Conservation (phyloP, 2,329 filamentous ascomycete species). For the Bipolaris cookei region DNA sequence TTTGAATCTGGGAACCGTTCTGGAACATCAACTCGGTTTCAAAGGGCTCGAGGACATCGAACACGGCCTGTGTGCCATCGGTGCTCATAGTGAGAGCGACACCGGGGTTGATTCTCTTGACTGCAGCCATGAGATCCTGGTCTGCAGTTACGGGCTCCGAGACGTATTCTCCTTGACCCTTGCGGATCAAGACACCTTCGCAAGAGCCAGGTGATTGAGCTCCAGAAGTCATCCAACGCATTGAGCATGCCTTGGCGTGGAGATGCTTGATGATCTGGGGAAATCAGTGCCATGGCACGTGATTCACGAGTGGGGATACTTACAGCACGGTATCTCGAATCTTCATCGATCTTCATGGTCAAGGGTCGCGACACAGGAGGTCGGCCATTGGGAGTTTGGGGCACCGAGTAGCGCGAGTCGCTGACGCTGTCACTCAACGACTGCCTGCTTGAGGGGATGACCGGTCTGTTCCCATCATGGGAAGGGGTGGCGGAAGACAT, state of each 20-base stretch:
- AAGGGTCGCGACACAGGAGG: constrained; percentile 17
- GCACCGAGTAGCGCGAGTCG: constrained; percentile 11
- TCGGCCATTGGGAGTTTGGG: constrained; percentile 19
- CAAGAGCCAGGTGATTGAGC: constrained; percentile 18
- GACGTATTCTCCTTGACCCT: constrained; percentile 72
- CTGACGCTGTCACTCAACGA: constrained; percentile 18
- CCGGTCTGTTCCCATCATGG: constrained; percentile 11
- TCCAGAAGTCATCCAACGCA: constrained; percentile 31
- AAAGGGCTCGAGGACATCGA: constrained; percentile 49
- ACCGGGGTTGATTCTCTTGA: constrained; percentile 54
- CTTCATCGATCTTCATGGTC: constrained; percentile 34
- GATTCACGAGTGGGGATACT: constrained; percentile 1
- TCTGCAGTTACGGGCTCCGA: constrained; percentile 51
- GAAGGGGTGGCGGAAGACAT: constrained; percentile 16
- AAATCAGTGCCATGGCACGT: not conserved
- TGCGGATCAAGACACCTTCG: constrained; percentile 74
- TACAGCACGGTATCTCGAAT: constrained; percentile 33
- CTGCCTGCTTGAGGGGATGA: constrained; percentile 18
- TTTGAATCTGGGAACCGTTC: constrained; percentile 55
- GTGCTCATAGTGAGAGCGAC: constrained; percentile 60
- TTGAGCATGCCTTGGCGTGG: constrained; percentile 31
- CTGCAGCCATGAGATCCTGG: constrained; percentile 51
- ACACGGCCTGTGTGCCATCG: constrained; percentile 55
- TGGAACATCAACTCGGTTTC: constrained; percentile 52
- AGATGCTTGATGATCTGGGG: constrained; percentile 40